Evolutionary conservation across 2,329 filamentous ascomycete species (phyloP).

Genomic region (Pseudovirgaria hyperparasitica): DNA sequence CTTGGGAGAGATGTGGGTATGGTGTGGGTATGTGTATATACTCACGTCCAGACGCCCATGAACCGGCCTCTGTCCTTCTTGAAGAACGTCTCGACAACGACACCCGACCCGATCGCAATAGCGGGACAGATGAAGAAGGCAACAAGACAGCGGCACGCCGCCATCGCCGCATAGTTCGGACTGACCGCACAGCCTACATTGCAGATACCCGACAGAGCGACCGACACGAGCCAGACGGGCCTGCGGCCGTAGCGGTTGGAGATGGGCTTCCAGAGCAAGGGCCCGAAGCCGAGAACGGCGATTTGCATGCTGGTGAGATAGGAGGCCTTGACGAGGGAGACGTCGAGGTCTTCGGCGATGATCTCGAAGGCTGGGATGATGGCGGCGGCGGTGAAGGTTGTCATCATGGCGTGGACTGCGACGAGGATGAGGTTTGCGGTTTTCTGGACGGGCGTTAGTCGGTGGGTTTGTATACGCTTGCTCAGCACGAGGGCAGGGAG

Average conservation of each 20-base stretch:
- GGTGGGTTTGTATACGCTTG: conserved; percentile 2
- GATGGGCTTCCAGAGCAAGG: conserved; percentile 45
- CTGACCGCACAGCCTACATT: conserved; percentile 43
- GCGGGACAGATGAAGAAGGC: conserved; percentile 45
- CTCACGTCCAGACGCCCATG: conserved; percentile 44
- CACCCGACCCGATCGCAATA: conserved; percentile 41
- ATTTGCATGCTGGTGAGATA: conserved; percentile 47
- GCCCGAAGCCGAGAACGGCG: conserved; percentile 39
- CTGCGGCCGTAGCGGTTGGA: conserved; percentile 41
- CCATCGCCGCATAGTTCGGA: conserved; percentile 36
- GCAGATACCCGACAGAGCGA: conserved; percentile 33
- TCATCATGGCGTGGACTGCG: conserved; percentile 45
- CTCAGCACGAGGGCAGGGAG: background rate
- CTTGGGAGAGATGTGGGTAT: conserved; percentile 1
- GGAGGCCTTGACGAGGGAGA: conserved; percentile 35
- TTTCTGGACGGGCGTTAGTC: conserved; percentile 29
- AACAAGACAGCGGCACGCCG: conserved; percentile 37
- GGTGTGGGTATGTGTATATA: conserved; percentile 11
- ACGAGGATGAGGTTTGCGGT: conserved; percentile 39
- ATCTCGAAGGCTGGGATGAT: conserved; percentile 43
- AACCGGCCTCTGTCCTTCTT: conserved; percentile 40
- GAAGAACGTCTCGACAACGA: conserved; percentile 47
- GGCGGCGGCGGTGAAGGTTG: conserved; percentile 40
- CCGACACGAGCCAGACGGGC: conserved; percentile 40
- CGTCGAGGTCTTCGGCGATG: conserved; percentile 38